Evolutionary conservation across 2,329 filamentous ascomycete genomes (phyloP), one percentile per base, ranked within the genome.

Genomic region (Aphanocladium album): DNA sequence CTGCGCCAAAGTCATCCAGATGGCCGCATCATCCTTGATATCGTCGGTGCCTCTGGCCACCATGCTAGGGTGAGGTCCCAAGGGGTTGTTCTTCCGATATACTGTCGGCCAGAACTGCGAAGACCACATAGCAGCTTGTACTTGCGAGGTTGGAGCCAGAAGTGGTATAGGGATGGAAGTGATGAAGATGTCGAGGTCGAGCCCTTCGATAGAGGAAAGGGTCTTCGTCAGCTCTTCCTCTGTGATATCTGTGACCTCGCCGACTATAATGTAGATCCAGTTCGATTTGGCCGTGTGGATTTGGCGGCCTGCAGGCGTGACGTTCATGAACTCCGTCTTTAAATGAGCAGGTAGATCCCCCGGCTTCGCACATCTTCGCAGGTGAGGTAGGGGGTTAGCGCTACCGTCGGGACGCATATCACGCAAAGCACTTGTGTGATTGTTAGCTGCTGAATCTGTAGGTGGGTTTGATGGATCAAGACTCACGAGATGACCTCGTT

Each of bases 61-160:
- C 70, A 89, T 83, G 68, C 86, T 85, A 63, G 90, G 90, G 70
- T 96, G 91, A 19, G 91, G 90, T 4, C 91, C 91, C 62, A 93
- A 89, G 2, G 90, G 90, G 69, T 95, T 95, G 66, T 89, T 93
- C 77, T 92, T 92, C 64, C 90, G 88, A 76, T 95, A 96, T 53
- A 93, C 85, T 1, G 88, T 89, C 14, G 91, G 91, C 91, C 91
- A 96, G 72, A 91, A 93, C 66, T 87, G 81, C 37, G 83, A 79
- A 27, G 86, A 88, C 90, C 90, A 95, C 70, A 84, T 78, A 27
- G 83, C 83, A 9, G 91, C 89, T 72, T 93, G 89, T 43, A 88
- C 80, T 66, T 88, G 83, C 3, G 89, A 93, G 5, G 88, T 91
- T 2, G 91, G 91, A 25, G 90, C 82, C 49, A 91, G 77, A 27